phyloP scores from a whole-genome alignment of 495 filamentous ascomycete species.

The Talaromyces borbonicus region DNA sequence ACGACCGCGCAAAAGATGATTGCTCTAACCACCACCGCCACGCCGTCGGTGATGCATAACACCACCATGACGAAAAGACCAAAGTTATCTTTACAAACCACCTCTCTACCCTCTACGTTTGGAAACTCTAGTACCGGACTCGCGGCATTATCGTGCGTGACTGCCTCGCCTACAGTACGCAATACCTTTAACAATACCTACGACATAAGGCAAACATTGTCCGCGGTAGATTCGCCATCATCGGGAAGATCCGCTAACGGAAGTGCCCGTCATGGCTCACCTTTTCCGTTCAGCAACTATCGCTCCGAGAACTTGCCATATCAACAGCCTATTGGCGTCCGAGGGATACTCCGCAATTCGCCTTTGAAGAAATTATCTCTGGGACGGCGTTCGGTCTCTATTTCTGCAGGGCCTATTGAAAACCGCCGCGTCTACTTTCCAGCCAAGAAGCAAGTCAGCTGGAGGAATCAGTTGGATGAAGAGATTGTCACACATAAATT shows the following conservation, averaged over 20 bases:
- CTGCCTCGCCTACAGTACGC: slow-evolving; percentile 63
- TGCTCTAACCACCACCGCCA: slow-evolving; percentile 14
- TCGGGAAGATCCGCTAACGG: slow-evolving; percentile 25
- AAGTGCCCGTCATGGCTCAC: slow-evolving; percentile 27
- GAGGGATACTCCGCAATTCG: slow-evolving; percentile 71
- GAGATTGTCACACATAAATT: slow-evolving; percentile 44
- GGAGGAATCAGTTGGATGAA: slow-evolving; percentile 42
- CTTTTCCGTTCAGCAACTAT: slow-evolving; percentile 13
- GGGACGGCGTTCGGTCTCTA: slow-evolving; percentile 27
- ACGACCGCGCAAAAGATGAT: slow-evolving; percentile 14
- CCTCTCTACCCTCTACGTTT: slow-evolving; percentile 39
- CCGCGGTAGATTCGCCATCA: slow-evolving; percentile 39
- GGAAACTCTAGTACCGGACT: slow-evolving; percentile 46
- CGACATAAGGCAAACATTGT: slow-evolving; percentile 54
- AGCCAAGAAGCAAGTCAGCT: slow-evolving; percentile 47
- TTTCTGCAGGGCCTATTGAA: slow-evolving; percentile 25
- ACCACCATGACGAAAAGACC: slow-evolving; percentile 49
- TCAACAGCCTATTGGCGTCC: slow-evolving; percentile 52
- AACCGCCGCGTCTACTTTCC: slow-evolving; percentile 44
- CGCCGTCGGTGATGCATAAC: slow-evolving; percentile 26
- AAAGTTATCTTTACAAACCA: slow-evolving; percentile 72
- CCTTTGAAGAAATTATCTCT: slow-evolving; percentile 35
- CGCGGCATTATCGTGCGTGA: slow-evolving; percentile 44
- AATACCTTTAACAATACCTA: slow-evolving; percentile 80
- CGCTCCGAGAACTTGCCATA: slow-evolving; percentile 40